A percentile compares a stretch with the other conserved stretches of the same genome.
Evolutionary conservation across 1,284 basidiomycete species (phyloP).

Genomic region (Agroathelia rolfsii): DNA sequence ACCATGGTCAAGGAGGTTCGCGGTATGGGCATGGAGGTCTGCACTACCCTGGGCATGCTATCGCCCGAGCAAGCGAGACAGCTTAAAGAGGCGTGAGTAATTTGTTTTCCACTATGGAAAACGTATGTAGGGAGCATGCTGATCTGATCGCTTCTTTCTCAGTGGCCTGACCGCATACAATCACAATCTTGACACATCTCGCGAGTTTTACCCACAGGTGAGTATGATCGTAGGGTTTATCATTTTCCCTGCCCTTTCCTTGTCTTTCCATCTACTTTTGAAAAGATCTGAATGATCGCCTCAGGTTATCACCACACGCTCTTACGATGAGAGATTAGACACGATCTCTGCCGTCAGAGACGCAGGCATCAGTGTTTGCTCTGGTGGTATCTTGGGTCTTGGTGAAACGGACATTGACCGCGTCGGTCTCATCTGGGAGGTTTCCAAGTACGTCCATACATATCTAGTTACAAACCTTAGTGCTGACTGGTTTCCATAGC

Average conservation of each 20-base stretch:
- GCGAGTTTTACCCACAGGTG: constrained; percentile 93
- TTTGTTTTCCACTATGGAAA: too few species aligned
- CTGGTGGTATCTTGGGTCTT: constrained; percentile 91
- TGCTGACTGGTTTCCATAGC: constrained; percentile 29
- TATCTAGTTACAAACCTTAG: constrained; percentile 4
- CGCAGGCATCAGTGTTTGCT: constrained; percentile 96
- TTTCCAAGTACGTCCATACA: constrained; percentile 57
- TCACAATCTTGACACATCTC: constrained; percentile 96
- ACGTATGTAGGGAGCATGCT: neutral
- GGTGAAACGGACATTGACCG: constrained; percentile 89
- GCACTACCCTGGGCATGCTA: constrained; percentile 97
- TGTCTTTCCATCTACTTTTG: constrained; percentile 4
- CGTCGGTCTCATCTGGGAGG: constrained; percentile 91
- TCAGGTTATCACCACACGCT: constrained; percentile 89
- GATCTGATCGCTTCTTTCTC: constrained; percentile 7
- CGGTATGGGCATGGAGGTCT: constrained; percentile 93
- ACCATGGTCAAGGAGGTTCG: constrained; percentile 87
- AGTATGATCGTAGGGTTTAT: constrained; percentile 2
- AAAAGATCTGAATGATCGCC: neutral
- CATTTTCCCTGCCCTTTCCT: constrained; percentile 4
- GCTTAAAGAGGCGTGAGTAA: constrained; percentile 82
- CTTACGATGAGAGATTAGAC: constrained; percentile 87
- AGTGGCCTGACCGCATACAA: constrained; percentile 96
- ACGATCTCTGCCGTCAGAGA: constrained; percentile 88
- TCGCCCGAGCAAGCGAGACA: constrained; percentile 87